Percentiles rank a stretch among this genome's conserved stretches.
These are phyloP conservation scores for Penicillium sp. DNA, from an alignment of 2,329 filamentous ascomycete species.

Conservation along the genomic window DNA sequence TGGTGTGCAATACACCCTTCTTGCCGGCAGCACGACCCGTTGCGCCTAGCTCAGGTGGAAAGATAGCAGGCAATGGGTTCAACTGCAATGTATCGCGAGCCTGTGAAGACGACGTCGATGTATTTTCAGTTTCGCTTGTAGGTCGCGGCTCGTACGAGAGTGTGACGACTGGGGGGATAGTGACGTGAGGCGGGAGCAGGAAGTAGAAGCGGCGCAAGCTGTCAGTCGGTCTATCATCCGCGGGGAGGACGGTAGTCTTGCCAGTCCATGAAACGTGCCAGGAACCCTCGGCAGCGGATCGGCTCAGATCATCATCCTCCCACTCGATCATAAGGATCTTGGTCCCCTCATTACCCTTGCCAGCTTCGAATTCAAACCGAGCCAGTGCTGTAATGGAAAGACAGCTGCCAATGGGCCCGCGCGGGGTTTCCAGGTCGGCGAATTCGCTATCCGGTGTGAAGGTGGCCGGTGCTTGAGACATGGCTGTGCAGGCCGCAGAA, in stretches of 20 bases:
- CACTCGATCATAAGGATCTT: constrained; percentile 94
- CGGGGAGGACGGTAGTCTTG: constrained; percentile 69
- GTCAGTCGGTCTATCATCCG: constrained; percentile 57
- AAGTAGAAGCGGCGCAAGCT: constrained; percentile 70
- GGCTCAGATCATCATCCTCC: constrained; percentile 61
- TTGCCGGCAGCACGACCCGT: constrained; percentile 66
- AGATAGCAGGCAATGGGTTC: constrained; percentile 83
- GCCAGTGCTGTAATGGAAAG: constrained; percentile 62
- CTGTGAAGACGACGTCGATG: background rate
- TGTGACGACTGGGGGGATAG: constrained; percentile 69
- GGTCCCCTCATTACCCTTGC: constrained; percentile 74
- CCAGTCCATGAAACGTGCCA: constrained; percentile 86
- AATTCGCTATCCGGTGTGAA: constrained; percentile 35
- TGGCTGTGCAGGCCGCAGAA: constrained; percentile 4
- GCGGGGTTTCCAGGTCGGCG: constrained; percentile 33
- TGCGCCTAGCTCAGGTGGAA: constrained; percentile 69
- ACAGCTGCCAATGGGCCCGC: constrained; percentile 16
- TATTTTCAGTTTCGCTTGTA: constrained; percentile 5
- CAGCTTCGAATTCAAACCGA: constrained; percentile 82
- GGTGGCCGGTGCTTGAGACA: constrained; percentile 17
- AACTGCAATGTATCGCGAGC: constrained; percentile 55
- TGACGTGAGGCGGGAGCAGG: constrained; percentile 68
- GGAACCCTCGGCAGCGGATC: constrained; percentile 43
- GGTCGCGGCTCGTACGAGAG: constrained; percentile 54
- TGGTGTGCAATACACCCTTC: constrained; percentile 80